phyloP scores from a whole-genome alignment of 139 green algal species.

The Asterochloris erici region DNA sequence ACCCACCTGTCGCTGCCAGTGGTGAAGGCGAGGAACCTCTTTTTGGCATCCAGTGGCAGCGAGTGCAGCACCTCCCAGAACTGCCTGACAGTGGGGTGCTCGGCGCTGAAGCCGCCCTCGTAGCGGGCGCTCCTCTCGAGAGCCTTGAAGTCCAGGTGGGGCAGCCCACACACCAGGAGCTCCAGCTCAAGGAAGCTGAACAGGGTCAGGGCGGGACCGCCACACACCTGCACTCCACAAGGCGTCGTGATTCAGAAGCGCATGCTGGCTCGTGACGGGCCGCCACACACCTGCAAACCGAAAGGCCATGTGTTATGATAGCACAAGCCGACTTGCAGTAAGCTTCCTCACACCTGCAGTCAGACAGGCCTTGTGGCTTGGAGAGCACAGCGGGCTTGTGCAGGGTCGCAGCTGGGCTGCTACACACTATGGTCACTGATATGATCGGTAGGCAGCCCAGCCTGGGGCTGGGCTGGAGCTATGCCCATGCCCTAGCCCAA shows the following conservation, averaged over 20 bases:
- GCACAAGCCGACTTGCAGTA: no score
- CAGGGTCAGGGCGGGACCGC: slow-evolving; percentile 48
- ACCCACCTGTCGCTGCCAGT: slow-evolving; percentile 42
- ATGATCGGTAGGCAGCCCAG: no score
- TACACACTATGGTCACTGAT: no score
- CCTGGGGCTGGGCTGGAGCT: no score
- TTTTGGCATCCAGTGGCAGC: slow-evolving; percentile 42
- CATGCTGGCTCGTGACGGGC: no score
- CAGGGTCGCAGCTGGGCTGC: no score
- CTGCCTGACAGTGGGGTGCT: slow-evolving; percentile 28
- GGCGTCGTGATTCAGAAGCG: not conserved
- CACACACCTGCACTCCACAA: slow-evolving; percentile 39
- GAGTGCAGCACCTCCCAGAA: slow-evolving; percentile 58
- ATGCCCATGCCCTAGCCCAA: no score
- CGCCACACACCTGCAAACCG: no score
- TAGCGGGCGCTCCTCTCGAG: slow-evolving; percentile 59
- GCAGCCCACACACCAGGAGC: slow-evolving; percentile 72
- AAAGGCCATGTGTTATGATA: no score
- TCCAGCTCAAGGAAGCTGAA: slow-evolving; percentile 79
- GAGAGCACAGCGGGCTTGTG: no score
- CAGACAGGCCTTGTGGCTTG: no score
- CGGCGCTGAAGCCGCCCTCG: slow-evolving; percentile 54
- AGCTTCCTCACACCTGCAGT: no score
- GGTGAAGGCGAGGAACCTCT: slow-evolving; percentile 36
- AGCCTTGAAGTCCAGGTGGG: slow-evolving; percentile 72